Evolutionary conservation across 257 asterid species (phyloP).

Genomic region (Capsicum baccatum): DNA sequence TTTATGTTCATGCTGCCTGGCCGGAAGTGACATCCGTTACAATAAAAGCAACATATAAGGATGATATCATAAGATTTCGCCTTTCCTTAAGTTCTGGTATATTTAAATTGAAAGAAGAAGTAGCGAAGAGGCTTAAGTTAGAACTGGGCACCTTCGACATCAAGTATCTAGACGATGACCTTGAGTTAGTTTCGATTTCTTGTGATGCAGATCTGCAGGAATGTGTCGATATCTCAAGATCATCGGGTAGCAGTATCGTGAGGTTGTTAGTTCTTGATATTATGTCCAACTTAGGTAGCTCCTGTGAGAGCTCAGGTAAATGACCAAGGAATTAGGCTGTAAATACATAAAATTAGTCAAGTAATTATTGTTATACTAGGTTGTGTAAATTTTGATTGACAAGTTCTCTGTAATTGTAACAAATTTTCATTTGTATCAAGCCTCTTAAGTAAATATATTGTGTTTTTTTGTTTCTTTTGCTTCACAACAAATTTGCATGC

Average conservation of each 20-base stretch:
- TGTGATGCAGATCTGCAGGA: slow-evolving; percentile 80
- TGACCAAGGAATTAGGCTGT: slow-evolving; percentile 38
- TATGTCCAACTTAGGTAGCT: slow-evolving; percentile 70
- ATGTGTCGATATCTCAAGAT: slow-evolving; percentile 59
- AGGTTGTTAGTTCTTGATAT: slow-evolving; percentile 73
- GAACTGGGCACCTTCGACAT: slow-evolving; percentile 78
- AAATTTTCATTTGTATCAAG: slow-evolving; percentile 28
- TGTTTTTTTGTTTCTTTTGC: slow-evolving; percentile 48
- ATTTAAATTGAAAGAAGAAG: slow-evolving; percentile 39
- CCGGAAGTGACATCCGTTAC: slow-evolving; percentile 62
- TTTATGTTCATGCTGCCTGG: slow-evolving; percentile 46
- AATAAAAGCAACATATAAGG: slow-evolving; percentile 50
- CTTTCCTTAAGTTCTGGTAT: slow-evolving; percentile 31
- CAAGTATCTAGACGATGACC: slow-evolving; percentile 82
- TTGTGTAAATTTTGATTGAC: slow-evolving; percentile 47
- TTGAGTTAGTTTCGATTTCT: slow-evolving; percentile 76
- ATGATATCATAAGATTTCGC: slow-evolving; percentile 40
- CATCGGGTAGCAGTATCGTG: slow-evolving; percentile 59
- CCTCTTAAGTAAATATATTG: not conserved
- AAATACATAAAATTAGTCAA: slow-evolving; percentile 40
- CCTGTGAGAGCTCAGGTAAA: slow-evolving; percentile 84
- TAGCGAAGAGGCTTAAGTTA: slow-evolving; percentile 57
- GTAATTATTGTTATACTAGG: slow-evolving; percentile 47
- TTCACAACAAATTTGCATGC: not conserved
- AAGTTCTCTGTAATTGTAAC: slow-evolving; percentile 33